Conservation (phyloP, 2,329 filamentous ascomycete species). For the Botrytis paeoniae region DNA sequence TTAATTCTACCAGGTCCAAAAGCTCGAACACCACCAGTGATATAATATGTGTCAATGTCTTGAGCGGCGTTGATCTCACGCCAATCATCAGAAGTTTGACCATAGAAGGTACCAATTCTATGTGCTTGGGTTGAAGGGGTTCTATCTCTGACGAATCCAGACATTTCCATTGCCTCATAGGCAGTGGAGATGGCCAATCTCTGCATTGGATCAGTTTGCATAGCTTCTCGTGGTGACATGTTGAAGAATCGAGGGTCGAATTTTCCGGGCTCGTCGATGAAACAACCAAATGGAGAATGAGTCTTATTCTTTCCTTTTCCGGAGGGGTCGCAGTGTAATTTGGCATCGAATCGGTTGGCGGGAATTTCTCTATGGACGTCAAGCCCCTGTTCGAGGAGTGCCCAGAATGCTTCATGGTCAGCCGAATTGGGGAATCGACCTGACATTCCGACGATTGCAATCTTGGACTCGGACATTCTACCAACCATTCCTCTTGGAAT, state of each 20-base stretch:
- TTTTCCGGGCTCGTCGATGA: slow-evolving; percentile 63
- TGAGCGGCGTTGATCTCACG: slow-evolving; percentile 25
- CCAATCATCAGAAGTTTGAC: slow-evolving; percentile 27
- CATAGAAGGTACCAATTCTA: slow-evolving; percentile 27
- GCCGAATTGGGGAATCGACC: slow-evolving; percentile 73
- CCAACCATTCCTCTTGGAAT: slow-evolving; percentile 22
- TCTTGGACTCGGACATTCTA: slow-evolving; percentile 28
- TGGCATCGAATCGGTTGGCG: slow-evolving; percentile 64
- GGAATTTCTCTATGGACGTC: slow-evolving; percentile 62
- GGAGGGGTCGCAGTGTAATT: slow-evolving; percentile 67
- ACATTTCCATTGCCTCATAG: slow-evolving; percentile 54
- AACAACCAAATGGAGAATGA: slow-evolving; percentile 72
- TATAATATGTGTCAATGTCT: slow-evolving; percentile 34
- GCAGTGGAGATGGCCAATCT: slow-evolving; percentile 71
- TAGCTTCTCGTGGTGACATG: slow-evolving; percentile 76
- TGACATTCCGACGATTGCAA: slow-evolving; percentile 77
- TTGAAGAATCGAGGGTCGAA: slow-evolving; percentile 82
- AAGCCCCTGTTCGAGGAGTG: slow-evolving; percentile 68
- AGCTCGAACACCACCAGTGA: slow-evolving; percentile 31
- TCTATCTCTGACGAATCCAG: slow-evolving; percentile 22
- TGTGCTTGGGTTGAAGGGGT: slow-evolving; percentile 42
- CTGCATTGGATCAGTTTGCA: slow-evolving; percentile 77
- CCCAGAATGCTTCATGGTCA: slow-evolving; percentile 69
- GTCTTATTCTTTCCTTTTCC: slow-evolving; percentile 72
- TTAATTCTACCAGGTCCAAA: slow-evolving; percentile 38